Percentiles rank a stretch among this genome's conserved stretches.
Evolutionary conservation across 352 stramenopile species (phyloP).

Genomic region (Phytopythium cucurbitacearum): DNA sequence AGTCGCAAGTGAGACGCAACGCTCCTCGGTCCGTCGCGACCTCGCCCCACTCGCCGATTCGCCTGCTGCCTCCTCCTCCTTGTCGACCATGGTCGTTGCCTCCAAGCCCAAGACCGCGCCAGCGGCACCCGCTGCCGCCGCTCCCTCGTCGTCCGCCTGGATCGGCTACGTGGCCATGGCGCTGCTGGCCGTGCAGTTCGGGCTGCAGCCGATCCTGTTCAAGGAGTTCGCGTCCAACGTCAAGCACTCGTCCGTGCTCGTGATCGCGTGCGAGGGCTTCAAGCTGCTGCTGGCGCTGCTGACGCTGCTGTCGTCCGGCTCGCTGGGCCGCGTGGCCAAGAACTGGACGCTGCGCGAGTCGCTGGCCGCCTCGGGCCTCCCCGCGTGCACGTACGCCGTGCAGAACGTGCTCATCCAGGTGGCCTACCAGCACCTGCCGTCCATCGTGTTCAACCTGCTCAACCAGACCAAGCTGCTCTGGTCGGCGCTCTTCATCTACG

Average conservation of each 20-base stretch:
- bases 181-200: constrained; percentile 77
- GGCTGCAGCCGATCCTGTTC: constrained; percentile 79
- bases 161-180: constrained; percentile 50
- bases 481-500: constrained; percentile 76
- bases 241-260: constrained; percentile 56
- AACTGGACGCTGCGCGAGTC: constrained; percentile 57
- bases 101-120: constrained; percentile 1
- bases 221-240: constrained; percentile 63
- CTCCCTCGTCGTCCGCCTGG: constrained; percentile 10
- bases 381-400: constrained; percentile 81
- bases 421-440: constrained; percentile 76
- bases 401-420: constrained; percentile 86
- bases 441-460: constrained; percentile 84
- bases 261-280: constrained; percentile 69
- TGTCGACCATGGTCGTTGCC: background rate
- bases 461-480: constrained; percentile 88
- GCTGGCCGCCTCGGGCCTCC: constrained; percentile 60
- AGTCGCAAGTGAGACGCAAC: background rate
- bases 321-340: constrained; percentile 29
- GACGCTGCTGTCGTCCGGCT: constrained; percentile 35
- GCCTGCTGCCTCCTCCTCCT: background rate
- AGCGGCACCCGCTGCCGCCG: background rate
- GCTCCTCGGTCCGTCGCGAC: background rate
- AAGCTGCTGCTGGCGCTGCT: constrained; percentile 63
- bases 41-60: constrained; percentile 3